Evolutionary conservation across 139 green algal genomes (phyloP).

Genomic region (Klebsormidium nitens): DNA sequence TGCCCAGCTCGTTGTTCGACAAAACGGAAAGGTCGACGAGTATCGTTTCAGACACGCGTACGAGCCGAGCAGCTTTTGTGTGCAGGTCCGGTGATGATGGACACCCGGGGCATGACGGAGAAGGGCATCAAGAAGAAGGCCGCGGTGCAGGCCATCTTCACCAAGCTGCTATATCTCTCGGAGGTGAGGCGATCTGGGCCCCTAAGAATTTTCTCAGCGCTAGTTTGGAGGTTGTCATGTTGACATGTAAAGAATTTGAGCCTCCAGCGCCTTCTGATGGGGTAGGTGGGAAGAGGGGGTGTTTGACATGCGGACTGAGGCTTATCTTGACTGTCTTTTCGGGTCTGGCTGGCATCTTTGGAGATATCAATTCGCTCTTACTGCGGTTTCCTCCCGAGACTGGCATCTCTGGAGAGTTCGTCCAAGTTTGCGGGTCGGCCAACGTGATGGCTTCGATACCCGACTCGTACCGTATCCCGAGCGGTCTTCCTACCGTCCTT

Average conservation of each 20-base stretch:
- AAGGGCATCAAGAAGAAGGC: constrained; percentile 77
- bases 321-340: not conserved
- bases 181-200: constrained; percentile 45
- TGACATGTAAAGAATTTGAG: no score
- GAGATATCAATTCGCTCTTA: not conserved
- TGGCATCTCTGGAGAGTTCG: no score
- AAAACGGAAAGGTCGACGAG: constrained; percentile 56
- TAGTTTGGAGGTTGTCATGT: not conserved
- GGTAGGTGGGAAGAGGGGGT: no score
- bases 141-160: constrained; percentile 72
- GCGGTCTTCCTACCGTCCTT: no score
- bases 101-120: constrained; percentile 47
- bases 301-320: no score
- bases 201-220: not conserved
- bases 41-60: constrained; percentile 44
- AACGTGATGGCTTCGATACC: no score
- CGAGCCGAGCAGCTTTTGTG: constrained; percentile 58
- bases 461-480: no score
- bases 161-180: constrained; percentile 88
- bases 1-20: constrained; percentile 50
- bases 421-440: no score
- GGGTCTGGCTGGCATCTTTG: not conserved
- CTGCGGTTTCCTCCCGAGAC: no score
- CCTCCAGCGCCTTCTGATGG: no score
- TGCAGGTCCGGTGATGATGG: constrained; percentile 39